phyloP scores from a whole-genome alignment of 208 protist genomes.

The Leptomonas seymouri region DNA sequence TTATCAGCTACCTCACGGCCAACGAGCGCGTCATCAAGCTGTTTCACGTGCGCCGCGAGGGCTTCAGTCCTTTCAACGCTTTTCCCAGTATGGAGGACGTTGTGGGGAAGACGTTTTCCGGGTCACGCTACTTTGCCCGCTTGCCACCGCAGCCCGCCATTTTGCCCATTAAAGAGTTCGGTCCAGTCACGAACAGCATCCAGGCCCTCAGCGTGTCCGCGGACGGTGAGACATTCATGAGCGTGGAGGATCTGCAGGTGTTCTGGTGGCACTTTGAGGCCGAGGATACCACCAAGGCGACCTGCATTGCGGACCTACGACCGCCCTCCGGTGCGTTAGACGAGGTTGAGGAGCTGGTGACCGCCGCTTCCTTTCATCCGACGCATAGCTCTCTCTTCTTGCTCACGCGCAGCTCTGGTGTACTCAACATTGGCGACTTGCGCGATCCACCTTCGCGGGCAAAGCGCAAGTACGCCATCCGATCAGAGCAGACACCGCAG shows the following conservation, averaged over 20 bases:
- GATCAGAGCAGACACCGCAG: constrained; percentile 50
- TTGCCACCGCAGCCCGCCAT: constrained; percentile 59
- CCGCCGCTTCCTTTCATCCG: constrained; percentile 78
- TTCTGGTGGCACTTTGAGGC: constrained; percentile 90
- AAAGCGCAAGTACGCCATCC: constrained; percentile 71
- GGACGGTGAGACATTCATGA: constrained; percentile 85
- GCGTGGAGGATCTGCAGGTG: constrained; percentile 87
- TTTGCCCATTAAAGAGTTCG: constrained; percentile 80
- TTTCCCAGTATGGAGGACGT: constrained; percentile 77
- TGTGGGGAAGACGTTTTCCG: constrained; percentile 47
- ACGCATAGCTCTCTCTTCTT: constrained; percentile 85
- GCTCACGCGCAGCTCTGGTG: constrained; percentile 79
- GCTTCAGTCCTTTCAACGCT: constrained; percentile 70
- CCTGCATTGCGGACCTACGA: constrained; percentile 73
- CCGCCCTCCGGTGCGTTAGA: constrained; percentile 70
- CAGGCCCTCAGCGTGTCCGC: constrained; percentile 76
- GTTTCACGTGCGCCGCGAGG: constrained; percentile 82
- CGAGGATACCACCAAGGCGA: constrained; percentile 62
- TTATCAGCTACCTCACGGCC: constrained; percentile 84
- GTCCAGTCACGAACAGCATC: constrained; percentile 68
- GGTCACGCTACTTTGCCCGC: constrained; percentile 72
- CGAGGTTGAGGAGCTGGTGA: constrained; percentile 85
- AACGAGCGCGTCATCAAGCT: constrained; percentile 90
- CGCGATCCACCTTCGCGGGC: constrained; percentile 71
- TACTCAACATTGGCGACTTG: constrained; percentile 86